Conservation (phyloP, 2,329 filamentous ascomycete genomes). For the Stagonosporopsis chrysanthemi region DNA sequence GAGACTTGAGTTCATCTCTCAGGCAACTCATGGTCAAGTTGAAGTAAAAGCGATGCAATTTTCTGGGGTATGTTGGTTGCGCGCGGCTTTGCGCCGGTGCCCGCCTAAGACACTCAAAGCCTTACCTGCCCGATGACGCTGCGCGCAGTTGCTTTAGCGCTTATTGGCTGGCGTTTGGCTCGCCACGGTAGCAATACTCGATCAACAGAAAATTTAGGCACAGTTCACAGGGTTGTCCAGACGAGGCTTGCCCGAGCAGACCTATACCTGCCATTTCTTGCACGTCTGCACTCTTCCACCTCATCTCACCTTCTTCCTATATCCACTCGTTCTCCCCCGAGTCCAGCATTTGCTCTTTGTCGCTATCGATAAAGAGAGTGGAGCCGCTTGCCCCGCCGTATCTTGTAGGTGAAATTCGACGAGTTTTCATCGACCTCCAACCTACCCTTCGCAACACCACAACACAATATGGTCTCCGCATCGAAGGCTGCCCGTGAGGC, state of each 20-base stretch:
- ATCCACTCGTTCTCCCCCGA: conserved; percentile 20
- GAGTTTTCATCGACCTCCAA: conserved; percentile 32
- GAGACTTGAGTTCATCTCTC: neutral
- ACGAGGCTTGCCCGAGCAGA: conserved; percentile 19
- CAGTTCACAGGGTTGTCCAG: conserved; percentile 23
- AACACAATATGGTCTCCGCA: conserved; percentile 67
- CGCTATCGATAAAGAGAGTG: conserved; percentile 29
- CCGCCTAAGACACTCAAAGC: conserved; percentile 12
- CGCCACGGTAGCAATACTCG: conserved; percentile 21
- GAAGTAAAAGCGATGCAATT: neutral
- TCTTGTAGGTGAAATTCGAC: conserved; percentile 19
- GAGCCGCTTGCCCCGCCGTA: conserved; percentile 19
- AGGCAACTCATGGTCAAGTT: too few species aligned
- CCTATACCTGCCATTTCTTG: conserved; percentile 13
- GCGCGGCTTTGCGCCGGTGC: conserved; percentile 3
- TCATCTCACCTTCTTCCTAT: conserved; percentile 10
- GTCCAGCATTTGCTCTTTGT: conserved; percentile 20
- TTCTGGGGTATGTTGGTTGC: neutral
- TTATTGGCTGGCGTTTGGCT: conserved; percentile 28
- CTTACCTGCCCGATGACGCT: conserved; percentile 32
- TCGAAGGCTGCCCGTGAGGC: conserved; percentile 73
- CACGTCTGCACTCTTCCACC: conserved; percentile 8
- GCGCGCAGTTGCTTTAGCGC: conserved; percentile 16
- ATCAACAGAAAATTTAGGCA: conserved; percentile 32
- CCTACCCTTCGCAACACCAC: conserved; percentile 24